phyloP scores from a whole-genome alignment of 2,329 filamentous ascomycete species.

The Fusarium humuli region DNA sequence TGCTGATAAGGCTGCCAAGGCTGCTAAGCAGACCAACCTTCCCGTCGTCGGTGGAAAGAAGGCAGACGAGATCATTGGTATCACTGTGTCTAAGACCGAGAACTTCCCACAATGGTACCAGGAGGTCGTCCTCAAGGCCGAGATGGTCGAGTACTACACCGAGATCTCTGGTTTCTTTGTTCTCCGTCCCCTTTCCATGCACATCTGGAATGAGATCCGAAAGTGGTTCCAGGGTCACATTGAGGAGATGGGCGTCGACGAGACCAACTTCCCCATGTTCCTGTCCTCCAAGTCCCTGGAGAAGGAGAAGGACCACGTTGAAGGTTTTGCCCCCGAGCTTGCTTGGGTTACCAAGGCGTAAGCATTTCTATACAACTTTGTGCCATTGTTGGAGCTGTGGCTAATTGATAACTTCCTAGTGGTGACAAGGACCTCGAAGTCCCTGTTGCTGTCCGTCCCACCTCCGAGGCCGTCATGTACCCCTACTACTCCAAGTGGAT shows the following conservation, averaged over 20 bases:
- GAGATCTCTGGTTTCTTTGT: conserved; percentile 98
- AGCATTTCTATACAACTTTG: conserved; percentile 48
- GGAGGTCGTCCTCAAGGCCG: conserved; percentile 95
- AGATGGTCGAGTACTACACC: conserved; percentile 95
- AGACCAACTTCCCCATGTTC: conserved; percentile 97
- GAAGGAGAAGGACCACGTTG: conserved; percentile 94
- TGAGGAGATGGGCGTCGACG: conserved; percentile 91
- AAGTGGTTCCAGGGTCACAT: conserved; percentile 80
- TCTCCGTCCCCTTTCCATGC: conserved; percentile 77
- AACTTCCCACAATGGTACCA: conserved; percentile 98
- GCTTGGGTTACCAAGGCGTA: conserved; percentile 89
- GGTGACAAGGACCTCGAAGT: conserved; percentile 94
- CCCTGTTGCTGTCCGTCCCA: conserved; percentile 74
- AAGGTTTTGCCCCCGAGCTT: conserved; percentile 96
- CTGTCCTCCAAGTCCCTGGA: conserved; percentile 89
- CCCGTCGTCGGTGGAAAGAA: conserved; percentile 70
- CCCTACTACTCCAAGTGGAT: conserved; percentile 98
- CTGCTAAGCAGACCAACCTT: conserved; percentile 64
- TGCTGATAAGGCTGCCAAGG: conserved; percentile 71
- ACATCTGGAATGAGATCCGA: conserved; percentile 74
- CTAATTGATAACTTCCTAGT: conserved; percentile 57
- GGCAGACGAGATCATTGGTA: conserved; percentile 80
- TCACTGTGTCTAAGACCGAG: conserved; percentile 84
- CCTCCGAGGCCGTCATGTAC: conserved; percentile 88
- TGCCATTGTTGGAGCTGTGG: background rate